Conservation (phyloP, 176 grass and related monocot genomes). For the Poa pratensis region DNA sequence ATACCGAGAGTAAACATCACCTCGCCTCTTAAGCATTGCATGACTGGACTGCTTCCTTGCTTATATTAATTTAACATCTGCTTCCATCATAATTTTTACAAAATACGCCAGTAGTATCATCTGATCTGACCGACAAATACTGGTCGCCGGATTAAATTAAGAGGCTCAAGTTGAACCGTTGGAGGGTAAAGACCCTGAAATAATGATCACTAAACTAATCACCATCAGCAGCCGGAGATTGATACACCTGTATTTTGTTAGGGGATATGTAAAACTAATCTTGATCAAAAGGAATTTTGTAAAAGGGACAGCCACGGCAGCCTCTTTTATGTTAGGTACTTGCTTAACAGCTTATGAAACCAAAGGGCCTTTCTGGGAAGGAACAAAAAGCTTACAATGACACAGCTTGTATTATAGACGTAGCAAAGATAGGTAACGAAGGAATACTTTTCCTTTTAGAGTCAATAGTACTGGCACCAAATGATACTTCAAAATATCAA, state of each 20-base stretch:
- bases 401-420: neutral
- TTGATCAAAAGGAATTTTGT: constrained; percentile 43
- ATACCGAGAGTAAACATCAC: neutral
- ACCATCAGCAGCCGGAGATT: neutral
- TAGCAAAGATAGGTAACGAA: constrained; percentile 24
- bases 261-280: constrained; percentile 33
- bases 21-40: constrained; percentile 9
- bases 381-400: constrained; percentile 11
- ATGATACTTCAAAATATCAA: constrained; percentile 30
- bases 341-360: constrained; percentile 4
- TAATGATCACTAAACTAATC: constrained; percentile 38
- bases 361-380: neutral
- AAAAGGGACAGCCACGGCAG: constrained; percentile 29
- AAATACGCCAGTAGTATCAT: constrained; percentile 39
- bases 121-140: constrained; percentile 45
- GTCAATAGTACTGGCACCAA: neutral
- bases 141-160: constrained; percentile 25
- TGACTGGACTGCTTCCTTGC: neutral
- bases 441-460: neutral
- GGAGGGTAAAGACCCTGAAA: constrained; percentile 15
- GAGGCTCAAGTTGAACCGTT: constrained; percentile 3
- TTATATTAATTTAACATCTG: constrained; percentile 27
- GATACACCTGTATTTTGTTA: constrained; percentile 42
- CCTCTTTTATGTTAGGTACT: constrained; percentile 38
- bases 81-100: constrained; percentile 34